These are phyloP conservation scores for Detonula confervacea DNA, from an alignment of 352 stramenopile genomes.

Conservation along the genomic window DNA sequence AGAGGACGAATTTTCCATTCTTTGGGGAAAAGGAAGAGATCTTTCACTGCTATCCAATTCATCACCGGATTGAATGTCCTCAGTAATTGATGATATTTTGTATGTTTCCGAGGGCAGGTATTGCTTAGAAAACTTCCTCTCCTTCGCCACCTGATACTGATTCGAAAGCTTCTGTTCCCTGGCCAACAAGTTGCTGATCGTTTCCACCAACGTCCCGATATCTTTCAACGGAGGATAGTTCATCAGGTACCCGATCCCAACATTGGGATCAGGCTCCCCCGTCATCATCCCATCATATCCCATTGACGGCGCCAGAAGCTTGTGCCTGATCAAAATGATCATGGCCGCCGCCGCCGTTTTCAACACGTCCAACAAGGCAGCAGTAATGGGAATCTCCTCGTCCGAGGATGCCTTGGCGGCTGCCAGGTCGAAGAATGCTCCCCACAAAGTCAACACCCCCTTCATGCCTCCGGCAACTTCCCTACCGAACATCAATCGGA, in stretches of 20 bases:
- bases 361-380: conserved; percentile 65
- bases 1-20: neutral
- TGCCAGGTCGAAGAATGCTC: conserved; percentile 82
- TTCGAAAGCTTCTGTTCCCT: conserved; percentile 27
- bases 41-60: neutral
- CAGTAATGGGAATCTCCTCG: conserved; percentile 26
- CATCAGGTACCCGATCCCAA: conserved; percentile 71
- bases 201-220: conserved; percentile 52
- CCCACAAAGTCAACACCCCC: conserved; percentile 84
- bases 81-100: neutral
- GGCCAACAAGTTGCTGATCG: conserved; percentile 31
- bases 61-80: neutral
- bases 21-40: neutral
- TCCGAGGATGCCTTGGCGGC: conserved; percentile 12
- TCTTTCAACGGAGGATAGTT: conserved; percentile 74
- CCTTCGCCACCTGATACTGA: conserved; percentile 5
- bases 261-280: conserved; percentile 47
- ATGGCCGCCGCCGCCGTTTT: conserved; percentile 64
- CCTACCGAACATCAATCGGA: conserved; percentile 85
- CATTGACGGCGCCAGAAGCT: conserved; percentile 50
- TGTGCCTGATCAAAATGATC: conserved; percentile 64
- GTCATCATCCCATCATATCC: conserved; percentile 39
- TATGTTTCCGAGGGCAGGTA: neutral
- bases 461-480: conserved; percentile 80
- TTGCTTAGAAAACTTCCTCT: conserved; percentile 26